Evolutionary conservation across 352 stramenopile species (phyloP).

Genomic region (Phytophthora crassamura): DNA sequence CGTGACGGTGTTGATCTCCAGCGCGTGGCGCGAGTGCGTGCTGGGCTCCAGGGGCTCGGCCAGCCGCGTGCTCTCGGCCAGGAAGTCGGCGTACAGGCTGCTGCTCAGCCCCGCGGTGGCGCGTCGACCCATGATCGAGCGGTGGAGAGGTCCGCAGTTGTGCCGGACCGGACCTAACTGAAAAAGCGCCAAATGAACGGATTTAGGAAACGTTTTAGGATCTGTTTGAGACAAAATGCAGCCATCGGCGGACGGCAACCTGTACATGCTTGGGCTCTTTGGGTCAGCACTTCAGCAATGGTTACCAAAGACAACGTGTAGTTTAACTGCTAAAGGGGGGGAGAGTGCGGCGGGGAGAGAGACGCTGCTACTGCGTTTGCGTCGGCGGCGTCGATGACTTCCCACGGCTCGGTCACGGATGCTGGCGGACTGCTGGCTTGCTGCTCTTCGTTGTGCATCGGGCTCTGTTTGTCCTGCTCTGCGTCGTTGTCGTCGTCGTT

Average conservation of each 20-base stretch:
- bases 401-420: slow-evolving; percentile 7
- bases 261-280: too few species aligned
- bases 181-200: not conserved
- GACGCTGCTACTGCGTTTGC: not conserved
- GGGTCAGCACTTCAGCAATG: too few species aligned
- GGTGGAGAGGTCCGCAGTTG: not conserved
- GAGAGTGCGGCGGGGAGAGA: slow-evolving; percentile 7
- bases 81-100: slow-evolving; percentile 74
- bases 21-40: slow-evolving; percentile 56
- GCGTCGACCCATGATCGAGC: slow-evolving; percentile 31
- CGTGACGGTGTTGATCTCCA: slow-evolving; percentile 61
- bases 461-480: too few species aligned
- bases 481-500: too few species aligned
- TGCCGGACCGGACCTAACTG: slow-evolving; percentile 1
- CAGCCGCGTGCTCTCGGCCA: slow-evolving; percentile 57
- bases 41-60: slow-evolving; percentile 48
- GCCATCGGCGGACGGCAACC: too few species aligned
- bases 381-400: slow-evolving; percentile 11
- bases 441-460: not conserved
- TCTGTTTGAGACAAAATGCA: too few species aligned
- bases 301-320: too few species aligned
- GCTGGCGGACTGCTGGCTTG: too few species aligned
- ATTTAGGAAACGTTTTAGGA: too few species aligned
- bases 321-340: not conserved
- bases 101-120: slow-evolving; percentile 61